Percentiles rank a stretch among this genome's conserved stretches.
Evolutionary conservation across 1,284 basidiomycete species (phyloP).

Genomic region (Ustilago esculenta): DNA sequence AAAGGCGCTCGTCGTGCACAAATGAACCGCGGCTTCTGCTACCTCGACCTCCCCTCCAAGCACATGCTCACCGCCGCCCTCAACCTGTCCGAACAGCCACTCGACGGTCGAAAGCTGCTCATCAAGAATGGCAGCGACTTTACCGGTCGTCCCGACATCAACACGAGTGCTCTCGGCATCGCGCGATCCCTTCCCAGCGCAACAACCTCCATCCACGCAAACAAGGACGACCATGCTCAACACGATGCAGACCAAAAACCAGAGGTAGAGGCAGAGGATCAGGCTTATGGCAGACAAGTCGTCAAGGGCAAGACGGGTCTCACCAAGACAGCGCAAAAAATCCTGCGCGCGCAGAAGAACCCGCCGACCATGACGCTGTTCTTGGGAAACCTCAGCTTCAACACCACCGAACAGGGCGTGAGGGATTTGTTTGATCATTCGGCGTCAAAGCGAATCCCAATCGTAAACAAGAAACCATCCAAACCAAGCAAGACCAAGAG

Average conservation of each 20-base stretch:
- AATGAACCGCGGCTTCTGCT: constrained; percentile 81
- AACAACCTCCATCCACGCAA: neutral
- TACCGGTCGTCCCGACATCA: constrained; percentile 65
- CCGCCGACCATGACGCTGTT: constrained; percentile 84
- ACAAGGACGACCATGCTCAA: constrained; percentile 2
- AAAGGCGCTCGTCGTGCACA: constrained; percentile 68
- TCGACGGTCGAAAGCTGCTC: constrained; percentile 86
- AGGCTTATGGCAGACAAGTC: neutral
- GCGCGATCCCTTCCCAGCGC: constrained; percentile 25
- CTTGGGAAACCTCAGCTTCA: constrained; percentile 88
- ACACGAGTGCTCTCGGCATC: constrained; percentile 35
- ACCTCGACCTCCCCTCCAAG: constrained; percentile 86
- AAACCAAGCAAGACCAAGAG: constrained; percentile 10
- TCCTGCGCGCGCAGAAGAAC: constrained; percentile 82
- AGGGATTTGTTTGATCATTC: constrained; percentile 75
- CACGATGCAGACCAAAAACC: neutral
- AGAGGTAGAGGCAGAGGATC: neutral
- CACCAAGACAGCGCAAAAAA: constrained; percentile 83
- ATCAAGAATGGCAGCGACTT: constrained; percentile 83
- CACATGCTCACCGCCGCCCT: constrained; percentile 81
- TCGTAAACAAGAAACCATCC: too few relatives aligned
- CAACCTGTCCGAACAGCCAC: constrained; percentile 79
- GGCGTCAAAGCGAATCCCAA: constrained; percentile 40
- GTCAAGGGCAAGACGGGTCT: constrained; percentile 67
- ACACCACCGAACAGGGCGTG: constrained; percentile 78